Conservation (phyloP, 371 early-diverging fungal genomes). For the Actinomortierella ambigua region DNA sequence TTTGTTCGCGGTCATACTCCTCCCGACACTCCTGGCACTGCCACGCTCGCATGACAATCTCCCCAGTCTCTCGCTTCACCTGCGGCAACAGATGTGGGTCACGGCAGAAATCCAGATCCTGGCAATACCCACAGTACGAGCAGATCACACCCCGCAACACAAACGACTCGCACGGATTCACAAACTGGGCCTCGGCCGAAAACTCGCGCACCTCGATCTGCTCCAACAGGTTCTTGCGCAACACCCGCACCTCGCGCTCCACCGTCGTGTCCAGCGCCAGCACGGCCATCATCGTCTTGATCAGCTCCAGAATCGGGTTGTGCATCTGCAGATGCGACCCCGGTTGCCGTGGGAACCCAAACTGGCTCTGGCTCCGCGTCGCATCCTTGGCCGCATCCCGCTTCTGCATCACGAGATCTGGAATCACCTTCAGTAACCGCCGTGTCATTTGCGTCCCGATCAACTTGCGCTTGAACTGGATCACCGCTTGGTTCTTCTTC, state of each 20-base stretch:
- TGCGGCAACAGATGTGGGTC: slow-evolving; percentile 72
- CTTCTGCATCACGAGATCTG: slow-evolving; percentile 29
- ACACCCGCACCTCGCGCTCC: slow-evolving; percentile 64
- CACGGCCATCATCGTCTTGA: slow-evolving; percentile 53
- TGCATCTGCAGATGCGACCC: slow-evolving; percentile 67
- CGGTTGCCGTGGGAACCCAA: slow-evolving; percentile 69
- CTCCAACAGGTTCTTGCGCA: slow-evolving; percentile 79
- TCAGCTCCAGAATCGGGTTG: slow-evolving; percentile 73
- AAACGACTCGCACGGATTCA: slow-evolving; percentile 78
- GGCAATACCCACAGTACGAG: slow-evolving; percentile 78
- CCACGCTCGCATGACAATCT: slow-evolving; percentile 58
- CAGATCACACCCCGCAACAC: slow-evolving; percentile 87
- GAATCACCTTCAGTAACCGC: slow-evolving; percentile 54
- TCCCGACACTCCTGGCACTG: slow-evolving; percentile 71
- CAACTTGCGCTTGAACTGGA: slow-evolving; percentile 48
- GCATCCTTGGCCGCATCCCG: slow-evolving; percentile 43
- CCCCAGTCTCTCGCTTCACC: slow-evolving; percentile 47
- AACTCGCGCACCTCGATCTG: slow-evolving; percentile 84
- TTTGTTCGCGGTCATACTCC: slow-evolving; percentile 71
- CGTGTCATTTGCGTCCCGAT: slow-evolving; percentile 55
- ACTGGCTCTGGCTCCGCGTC: slow-evolving; percentile 18
- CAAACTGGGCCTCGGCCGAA: slow-evolving; percentile 71
- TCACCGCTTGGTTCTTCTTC: slow-evolving; percentile 29
- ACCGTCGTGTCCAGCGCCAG: slow-evolving; percentile 71
- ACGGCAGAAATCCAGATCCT: slow-evolving; percentile 91